Conservation (phyloP, 2,329 filamentous ascomycete genomes). For the Lasiodiplodia theobromae region DNA sequence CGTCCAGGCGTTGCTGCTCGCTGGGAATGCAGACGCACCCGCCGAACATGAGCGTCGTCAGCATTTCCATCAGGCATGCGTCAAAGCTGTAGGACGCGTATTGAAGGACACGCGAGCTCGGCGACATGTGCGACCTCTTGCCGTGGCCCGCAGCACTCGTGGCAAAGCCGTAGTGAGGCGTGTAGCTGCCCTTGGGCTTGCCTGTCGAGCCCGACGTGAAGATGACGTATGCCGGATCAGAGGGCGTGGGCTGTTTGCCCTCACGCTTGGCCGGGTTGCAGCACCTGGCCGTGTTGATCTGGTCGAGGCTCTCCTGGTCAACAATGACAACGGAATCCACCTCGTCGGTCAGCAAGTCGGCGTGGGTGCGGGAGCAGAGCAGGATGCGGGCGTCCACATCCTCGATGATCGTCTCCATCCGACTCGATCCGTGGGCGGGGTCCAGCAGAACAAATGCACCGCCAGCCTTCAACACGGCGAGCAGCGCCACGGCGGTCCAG, state of each 20-base stretch:
- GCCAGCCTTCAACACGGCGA: constrained; percentile 48
- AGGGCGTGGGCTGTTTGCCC: constrained; percentile 29
- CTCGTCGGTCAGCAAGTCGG: constrained; percentile 56
- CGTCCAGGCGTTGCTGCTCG: constrained; percentile 49
- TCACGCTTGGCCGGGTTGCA: constrained; percentile 43
- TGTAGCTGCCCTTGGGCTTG: constrained; percentile 83
- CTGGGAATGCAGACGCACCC: constrained; percentile 51
- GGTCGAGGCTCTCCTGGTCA: constrained; percentile 52
- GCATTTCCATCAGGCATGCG: constrained; percentile 44
- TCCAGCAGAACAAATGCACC: constrained; percentile 7
- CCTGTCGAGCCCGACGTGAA: constrained; percentile 98
- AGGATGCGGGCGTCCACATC: constrained; percentile 39
- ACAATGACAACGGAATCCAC: constrained; percentile 56
- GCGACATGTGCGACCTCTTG: constrained; percentile 34
- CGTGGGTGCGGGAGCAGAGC: constrained; percentile 48
- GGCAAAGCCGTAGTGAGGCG: constrained; percentile 62
- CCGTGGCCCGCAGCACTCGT: constrained; percentile 54
- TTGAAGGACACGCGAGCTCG: constrained; percentile 40
- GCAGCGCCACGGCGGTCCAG: constrained; percentile 46
- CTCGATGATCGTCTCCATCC: constrained; percentile 38
- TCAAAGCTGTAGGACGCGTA: constrained; percentile 37
- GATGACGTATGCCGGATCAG: constrained; percentile 60
- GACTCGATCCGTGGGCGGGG: constrained; percentile 43
- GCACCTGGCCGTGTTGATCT: constrained; percentile 56
- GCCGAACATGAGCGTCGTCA: constrained; percentile 42